Evolutionary conservation across 2,329 filamentous ascomycete genomes (phyloP), one percentile per base, ranked within the genome.

Genomic region (Talaromyces sp.): DNA sequence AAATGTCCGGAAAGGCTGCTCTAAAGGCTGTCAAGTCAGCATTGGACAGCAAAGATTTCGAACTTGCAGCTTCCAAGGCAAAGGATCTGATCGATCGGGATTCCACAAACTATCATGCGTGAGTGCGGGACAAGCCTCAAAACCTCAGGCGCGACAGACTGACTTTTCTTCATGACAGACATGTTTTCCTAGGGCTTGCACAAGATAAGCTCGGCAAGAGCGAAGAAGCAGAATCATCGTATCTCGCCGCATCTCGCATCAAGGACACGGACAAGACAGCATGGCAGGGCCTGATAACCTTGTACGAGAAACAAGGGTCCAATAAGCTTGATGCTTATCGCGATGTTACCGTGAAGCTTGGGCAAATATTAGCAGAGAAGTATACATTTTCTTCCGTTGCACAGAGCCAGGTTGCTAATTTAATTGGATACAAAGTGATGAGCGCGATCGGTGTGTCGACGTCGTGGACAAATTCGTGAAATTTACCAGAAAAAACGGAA

Each of bases 181-280:
- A 91, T 69, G 85, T 98, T n/a, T 96, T 97, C 74, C 82, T 96
- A 19, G 95, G 92, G 1, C 92, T 96, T 75, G 90, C 91, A 1
- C 82, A 90, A 54, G 92, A 96, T 76, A 95, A 93, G 75, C 85
- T 90, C 67, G 86, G 87, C 67, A 85, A 88, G 67, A 79, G 85
- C 8, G 87, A 90, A 7, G 89, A 92, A 47, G 89, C 95, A 0
- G 93, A 95, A 70, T 85, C 84, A 39, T 87, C 89, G 1, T 98
- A 98, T 77, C 82, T 85, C 47, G 83, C 85, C 37, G 95, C 94
- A 1, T 86, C 90, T 6, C 82, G 83, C 22, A 81, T 92, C 67
- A 93, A 92, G 69, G 86, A 89, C 0, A 82, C 86, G 19, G 93
- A 97, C 70, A 82, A 87, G n/a, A 90, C 94, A 72, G 91, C 91